Percentiles rank a stretch among this genome's conserved stretches.
Conservation (phyloP, 805 yeast genomes). For the Yamadazyma sp. region DNA sequence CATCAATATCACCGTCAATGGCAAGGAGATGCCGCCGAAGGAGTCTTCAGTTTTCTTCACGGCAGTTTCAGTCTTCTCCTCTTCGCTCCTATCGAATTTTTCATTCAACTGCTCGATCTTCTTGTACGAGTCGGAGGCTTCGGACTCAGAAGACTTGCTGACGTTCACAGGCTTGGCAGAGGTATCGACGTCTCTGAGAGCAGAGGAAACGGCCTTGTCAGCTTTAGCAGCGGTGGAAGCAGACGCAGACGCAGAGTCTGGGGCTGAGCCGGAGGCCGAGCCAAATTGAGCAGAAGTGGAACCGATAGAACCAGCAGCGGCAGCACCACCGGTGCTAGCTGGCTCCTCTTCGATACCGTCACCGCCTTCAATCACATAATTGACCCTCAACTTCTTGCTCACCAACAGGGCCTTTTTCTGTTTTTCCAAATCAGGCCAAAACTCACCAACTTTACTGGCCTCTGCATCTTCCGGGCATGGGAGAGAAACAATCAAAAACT, state of each 20-base stretch:
- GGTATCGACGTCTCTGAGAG: slow-evolving; percentile 14
- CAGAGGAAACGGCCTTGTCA: slow-evolving; percentile 8
- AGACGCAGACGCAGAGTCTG: slow-evolving; percentile 10
- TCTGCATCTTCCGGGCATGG: slow-evolving; percentile 68
- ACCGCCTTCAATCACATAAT: slow-evolving; percentile 38
- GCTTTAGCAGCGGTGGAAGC: slow-evolving; percentile 11
- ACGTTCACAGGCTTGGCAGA: slow-evolving; percentile 8
- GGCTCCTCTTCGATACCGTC: slow-evolving; percentile 10
- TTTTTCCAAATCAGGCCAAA: slow-evolving; percentile 74
- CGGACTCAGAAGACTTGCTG: slow-evolving; percentile 20
- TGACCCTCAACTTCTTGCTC: slow-evolving; percentile 68
- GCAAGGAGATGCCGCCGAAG: slow-evolving; percentile 53
- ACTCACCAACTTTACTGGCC: slow-evolving; percentile 56
- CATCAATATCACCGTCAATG: slow-evolving; percentile 49
- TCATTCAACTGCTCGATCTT: slow-evolving; percentile 44
- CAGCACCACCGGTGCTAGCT: slow-evolving; percentile 2
- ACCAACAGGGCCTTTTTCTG: slow-evolving; percentile 53
- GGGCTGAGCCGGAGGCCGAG: slow-evolving; percentile 13
- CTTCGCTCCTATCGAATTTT: slow-evolving; percentile 44
- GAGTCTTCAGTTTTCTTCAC: slow-evolving; percentile 21
- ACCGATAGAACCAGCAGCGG: slow-evolving; percentile 15
- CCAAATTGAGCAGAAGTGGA: slow-evolving; percentile 21
- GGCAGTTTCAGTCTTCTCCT: slow-evolving; percentile 15
- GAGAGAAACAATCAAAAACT: slow-evolving; percentile 84
- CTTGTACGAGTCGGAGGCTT: slow-evolving; percentile 40